A percentile compares a stretch with the other conserved stretches of the same genome.
Evolutionary conservation across 2,329 filamentous ascomycete genomes (phyloP).

Genomic region (Ceratocystiopsis sp.): DNA sequence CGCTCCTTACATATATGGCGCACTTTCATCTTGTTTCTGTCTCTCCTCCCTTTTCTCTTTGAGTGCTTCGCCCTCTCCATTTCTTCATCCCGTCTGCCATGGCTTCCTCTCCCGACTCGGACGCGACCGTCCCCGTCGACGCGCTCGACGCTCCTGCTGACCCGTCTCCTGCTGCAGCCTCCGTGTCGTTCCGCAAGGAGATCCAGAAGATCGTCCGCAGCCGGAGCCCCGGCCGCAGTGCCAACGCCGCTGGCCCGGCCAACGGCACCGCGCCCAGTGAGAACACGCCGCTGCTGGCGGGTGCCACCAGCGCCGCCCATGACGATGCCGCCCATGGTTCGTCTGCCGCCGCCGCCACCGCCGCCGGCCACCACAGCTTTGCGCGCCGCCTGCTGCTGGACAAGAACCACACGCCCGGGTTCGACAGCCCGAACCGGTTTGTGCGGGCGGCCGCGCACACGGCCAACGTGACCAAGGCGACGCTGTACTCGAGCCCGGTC

Average conservation of each 20-base stretch:
- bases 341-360: no score
- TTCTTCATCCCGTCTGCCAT: not conserved
- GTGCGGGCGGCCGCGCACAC: constrained; percentile 28
- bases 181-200: constrained; percentile 14
- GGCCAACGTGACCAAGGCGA: constrained; percentile 41
- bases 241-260: constrained; percentile 1
- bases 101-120: not conserved
- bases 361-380: constrained; percentile 9
- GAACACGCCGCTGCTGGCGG: constrained; percentile 23
- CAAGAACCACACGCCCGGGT: constrained; percentile 31
- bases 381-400: constrained; percentile 25
- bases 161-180: no score
- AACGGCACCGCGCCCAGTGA: constrained; percentile 11
- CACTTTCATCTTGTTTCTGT: no score
- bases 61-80: no score
- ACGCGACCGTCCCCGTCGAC: not conserved
- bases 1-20: no score
- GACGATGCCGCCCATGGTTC: not conserved
- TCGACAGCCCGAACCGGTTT: constrained; percentile 27
- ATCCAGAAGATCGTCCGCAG: constrained; percentile 8
- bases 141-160: no score
- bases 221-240: not conserved
- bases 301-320: not conserved
- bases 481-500: constrained; percentile 41
- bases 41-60: no score